Evolutionary conservation across 1,139 yeast genomes (phyloP).

Genomic region (Suhomyces anneliseae): DNA sequence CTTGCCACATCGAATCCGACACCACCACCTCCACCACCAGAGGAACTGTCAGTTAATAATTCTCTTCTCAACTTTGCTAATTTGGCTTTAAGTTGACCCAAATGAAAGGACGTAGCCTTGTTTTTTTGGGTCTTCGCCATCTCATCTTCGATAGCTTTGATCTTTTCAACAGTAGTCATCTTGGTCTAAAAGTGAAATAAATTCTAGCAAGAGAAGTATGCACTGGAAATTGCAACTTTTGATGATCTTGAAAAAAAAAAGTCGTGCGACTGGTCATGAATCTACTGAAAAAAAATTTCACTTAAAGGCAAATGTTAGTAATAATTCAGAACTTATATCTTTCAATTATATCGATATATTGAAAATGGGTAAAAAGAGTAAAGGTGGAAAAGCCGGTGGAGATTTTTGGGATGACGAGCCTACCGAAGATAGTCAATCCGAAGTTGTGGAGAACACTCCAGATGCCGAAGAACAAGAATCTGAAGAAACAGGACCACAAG

Average conservation of each 20-base stretch:
- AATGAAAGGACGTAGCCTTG: constrained; percentile 92
- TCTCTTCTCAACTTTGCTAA: constrained; percentile 93
- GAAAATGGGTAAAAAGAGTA: constrained; percentile 48
- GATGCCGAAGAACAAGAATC: constrained; percentile 17
- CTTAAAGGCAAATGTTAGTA: constrained; percentile 1
- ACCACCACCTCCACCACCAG: constrained; percentile 86
- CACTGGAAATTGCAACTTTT: constrained; percentile 2
- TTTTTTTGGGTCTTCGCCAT: constrained; percentile 95
- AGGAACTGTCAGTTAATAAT: constrained; percentile 72
- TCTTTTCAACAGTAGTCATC: constrained; percentile 87
- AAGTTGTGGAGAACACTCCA: constrained; percentile 42
- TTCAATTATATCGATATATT: constrained; percentile 1
- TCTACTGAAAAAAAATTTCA: constrained; percentile 15
- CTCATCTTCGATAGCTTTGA: constrained; percentile 91
- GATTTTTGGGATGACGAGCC: constrained; percentile 85
- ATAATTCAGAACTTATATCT: neutral
- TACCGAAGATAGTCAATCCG: constrained; percentile 55
- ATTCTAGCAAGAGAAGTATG: neutral
- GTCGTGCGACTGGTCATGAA: constrained; percentile 10
- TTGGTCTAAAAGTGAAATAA: constrained; percentile 14
- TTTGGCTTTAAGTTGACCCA: constrained; percentile 96
- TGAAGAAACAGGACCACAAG: constrained; percentile 28
- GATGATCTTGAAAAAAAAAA: constrained; percentile 10
- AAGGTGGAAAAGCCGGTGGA: constrained; percentile 52
- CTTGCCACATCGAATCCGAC: constrained; percentile 96